phyloP scores from a whole-genome alignment of 768 basidiomycete genomes.

The Auriscalpium vulgare region DNA sequence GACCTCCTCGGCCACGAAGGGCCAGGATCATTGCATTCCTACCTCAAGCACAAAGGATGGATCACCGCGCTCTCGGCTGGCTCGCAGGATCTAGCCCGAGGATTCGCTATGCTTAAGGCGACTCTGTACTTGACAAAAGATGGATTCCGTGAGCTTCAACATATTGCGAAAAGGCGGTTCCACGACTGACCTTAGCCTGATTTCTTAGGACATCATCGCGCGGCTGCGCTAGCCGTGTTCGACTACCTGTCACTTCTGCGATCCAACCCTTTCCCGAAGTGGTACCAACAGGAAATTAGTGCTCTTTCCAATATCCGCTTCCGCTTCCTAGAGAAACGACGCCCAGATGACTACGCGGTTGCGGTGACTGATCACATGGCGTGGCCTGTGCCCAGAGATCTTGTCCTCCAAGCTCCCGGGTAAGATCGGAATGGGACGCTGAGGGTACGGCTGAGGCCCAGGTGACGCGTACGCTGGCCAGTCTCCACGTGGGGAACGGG shows the following conservation, averaged over 20 bases:
- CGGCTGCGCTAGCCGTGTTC: constrained; percentile 61
- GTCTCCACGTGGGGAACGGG: constrained; percentile 48
- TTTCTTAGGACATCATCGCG: constrained; percentile 60
- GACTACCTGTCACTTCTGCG: constrained; percentile 73
- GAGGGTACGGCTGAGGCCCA: constrained; percentile 36
- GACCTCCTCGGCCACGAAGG: constrained; percentile 92
- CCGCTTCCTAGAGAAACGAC: constrained; percentile 78
- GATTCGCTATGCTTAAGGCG: constrained; percentile 87
- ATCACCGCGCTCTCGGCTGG: constrained; percentile 66
- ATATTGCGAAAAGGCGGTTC: neutral
- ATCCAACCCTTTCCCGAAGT: constrained; percentile 49
- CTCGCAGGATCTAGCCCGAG: constrained; percentile 62
- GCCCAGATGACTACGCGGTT: constrained; percentile 73
- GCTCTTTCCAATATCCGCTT: constrained; percentile 68
- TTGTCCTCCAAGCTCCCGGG: constrained; percentile 58
- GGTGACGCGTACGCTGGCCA: constrained; percentile 54
- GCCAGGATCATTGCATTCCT: constrained; percentile 83
- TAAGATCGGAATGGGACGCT: constrained; percentile 70
- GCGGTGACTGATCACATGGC: constrained; percentile 68
- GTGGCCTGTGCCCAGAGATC: constrained; percentile 75
- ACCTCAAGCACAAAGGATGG: constrained; percentile 87
- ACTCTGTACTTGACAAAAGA: constrained; percentile 73
- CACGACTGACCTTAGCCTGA: neutral
- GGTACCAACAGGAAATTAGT: constrained; percentile 70
- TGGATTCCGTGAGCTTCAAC: constrained; percentile 63